Base-by-base conservation (phyloP, 371 early-diverging fungal genomes). In the Haplosporangium sp. region DNA sequence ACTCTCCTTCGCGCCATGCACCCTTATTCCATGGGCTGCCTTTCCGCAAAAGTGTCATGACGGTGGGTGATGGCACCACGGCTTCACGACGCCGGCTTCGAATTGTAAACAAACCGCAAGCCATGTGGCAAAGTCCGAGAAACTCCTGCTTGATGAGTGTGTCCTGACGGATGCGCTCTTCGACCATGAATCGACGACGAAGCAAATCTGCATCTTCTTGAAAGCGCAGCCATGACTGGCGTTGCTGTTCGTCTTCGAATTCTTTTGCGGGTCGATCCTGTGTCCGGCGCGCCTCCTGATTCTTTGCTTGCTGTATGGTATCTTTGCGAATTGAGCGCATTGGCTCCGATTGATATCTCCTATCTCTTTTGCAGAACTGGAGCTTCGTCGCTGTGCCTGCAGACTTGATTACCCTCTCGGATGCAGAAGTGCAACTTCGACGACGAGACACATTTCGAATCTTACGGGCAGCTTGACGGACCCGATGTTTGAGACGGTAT, bases 1-100 rank as follows among this genome's bases (percentile, higher is more conserved):
- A 64, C 42, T 71, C 71, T 1, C 71, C 71, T n/a, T 60, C 64
- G 21, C 64, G 71, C 71, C 71, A 71, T 42, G 60, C 65, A 0
- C 71, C 71, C 45, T 71, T 64, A 4, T 40, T 40, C 71, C 71
- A 71, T 2, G 71, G 71, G 18, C 65, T 64, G 5, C 59, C 55
- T 14, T 55, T 55, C 2, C 71, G 60, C 21, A 71, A 42, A 45
- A 64, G 48, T 6, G 71, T 64, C 71, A 71, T 71, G 56, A 71
- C 55, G 0, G 71, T 60, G 6, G 57, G 13, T 10, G 23, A 40
- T 21, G 45, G 47, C 11, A n/a, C 20, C 42, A 41, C 38, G 14
- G 50, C 9, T 16, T 50, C 57, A 21, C 18, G 47, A 13, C 38
- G 57, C 21, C 14, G 37, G 14, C 9, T 7, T 8, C 18, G 16